Evolutionary conservation across 371 early-diverging fungal species (phyloP).

Genomic region (Rhizomucor miehei): DNA sequence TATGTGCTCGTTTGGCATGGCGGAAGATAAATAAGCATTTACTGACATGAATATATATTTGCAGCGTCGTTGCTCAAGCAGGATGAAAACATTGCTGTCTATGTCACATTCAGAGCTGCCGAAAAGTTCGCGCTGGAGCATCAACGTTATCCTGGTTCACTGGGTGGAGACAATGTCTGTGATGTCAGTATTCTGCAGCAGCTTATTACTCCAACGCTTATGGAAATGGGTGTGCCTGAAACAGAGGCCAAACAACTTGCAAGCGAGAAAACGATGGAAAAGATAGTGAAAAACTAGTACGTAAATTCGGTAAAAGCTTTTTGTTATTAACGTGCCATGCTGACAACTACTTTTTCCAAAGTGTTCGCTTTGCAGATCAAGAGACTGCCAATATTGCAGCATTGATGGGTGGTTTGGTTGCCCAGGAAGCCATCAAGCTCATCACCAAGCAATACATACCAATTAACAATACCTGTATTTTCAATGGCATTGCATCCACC

Average conservation of each 20-base stretch:
- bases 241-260: neutral
- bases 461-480: slow-evolving; percentile 78
- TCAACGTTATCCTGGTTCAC: slow-evolving; percentile 49
- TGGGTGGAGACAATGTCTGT: too few species aligned
- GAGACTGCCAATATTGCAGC: slow-evolving; percentile 86
- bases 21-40: too few species aligned
- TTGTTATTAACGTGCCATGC: too few species aligned
- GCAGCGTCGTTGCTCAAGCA: slow-evolving; percentile 58
- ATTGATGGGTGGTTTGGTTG: slow-evolving; percentile 89
- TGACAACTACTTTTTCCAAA: slow-evolving; percentile 17
- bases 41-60: neutral
- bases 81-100: slow-evolving; percentile 57
- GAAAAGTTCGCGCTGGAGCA: slow-evolving; percentile 64
- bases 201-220: neutral
- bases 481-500: slow-evolving; percentile 74
- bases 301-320: too few species aligned
- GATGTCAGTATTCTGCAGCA: too few species aligned
- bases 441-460: slow-evolving; percentile 92
- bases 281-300: too few species aligned
- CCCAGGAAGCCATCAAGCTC: slow-evolving; percentile 93
- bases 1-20: slow-evolving; percentile 17
- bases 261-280: too few species aligned
- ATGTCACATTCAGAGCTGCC: slow-evolving; percentile 73
- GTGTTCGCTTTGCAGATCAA: slow-evolving; percentile 72
- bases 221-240: neutral